Base-by-base conservation (phyloP, 257 asterid genomes). In the Forsythia viridissima region DNA sequence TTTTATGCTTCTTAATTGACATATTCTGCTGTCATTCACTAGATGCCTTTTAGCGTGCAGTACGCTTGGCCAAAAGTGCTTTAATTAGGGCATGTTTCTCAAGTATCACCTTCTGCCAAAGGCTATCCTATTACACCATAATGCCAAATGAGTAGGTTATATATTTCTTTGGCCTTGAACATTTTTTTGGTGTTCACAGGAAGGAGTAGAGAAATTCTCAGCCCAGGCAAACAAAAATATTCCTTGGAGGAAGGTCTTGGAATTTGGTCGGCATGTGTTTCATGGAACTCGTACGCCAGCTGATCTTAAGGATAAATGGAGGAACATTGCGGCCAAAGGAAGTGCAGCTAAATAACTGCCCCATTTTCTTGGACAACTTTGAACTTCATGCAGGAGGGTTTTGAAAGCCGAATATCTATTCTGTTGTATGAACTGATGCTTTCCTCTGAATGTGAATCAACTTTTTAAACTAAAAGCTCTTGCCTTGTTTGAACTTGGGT, bases 271-370 rank as follows among this genome's bases (percentile, higher is more conserved):
- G 36, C 80, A 76, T 24, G 86, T 84, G 74, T 91, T 93, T 80
- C 82, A 91, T 79, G 55, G 36, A 40, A 85, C 89, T 48, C 97
- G 97, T 76, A 81, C 82, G 43, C 94, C 98, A 48, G 12, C 7
- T 65, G 91, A 91, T 84, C 94, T 93, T 41, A 91, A 81, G 91
- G 92, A 90, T 76, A 93, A 91, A 82, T 90, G 96, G 94, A 90
- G 86, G 82, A 91, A 83, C 48, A 79, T 86, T 30, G 34, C 34
- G 76, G 66, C 74, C 57, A 86, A 76, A 82, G 83, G 85, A 70
- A 75, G 73, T 69, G 80, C 21, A 55, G 30, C 9, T 51, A 5
- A 61, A 10, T 21, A 63, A 30, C 39, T 63, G 36, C 39, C 70
- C 51, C 7, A 15, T 24, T 24, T 63, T 21, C 37, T 4, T 21